phyloP scores from a whole-genome alignment of 371 early-diverging fungal genomes.

The Mortierella sp. region DNA sequence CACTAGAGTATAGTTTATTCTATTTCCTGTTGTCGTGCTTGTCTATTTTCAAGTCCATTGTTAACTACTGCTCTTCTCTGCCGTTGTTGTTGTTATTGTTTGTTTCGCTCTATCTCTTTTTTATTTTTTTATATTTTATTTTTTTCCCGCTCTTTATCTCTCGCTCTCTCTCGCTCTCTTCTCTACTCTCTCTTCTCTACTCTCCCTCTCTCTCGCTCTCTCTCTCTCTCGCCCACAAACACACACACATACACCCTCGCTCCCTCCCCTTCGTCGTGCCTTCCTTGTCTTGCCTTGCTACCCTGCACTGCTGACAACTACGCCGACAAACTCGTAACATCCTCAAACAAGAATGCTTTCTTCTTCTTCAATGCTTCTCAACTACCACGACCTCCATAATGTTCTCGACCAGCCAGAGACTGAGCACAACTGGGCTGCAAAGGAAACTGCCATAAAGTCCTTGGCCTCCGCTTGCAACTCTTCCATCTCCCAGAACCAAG shows the following conservation, averaged over 20 bases:
- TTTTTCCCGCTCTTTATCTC: slow-evolving; percentile 5
- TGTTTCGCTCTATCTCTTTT: background rate
- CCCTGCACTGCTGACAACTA: background rate
- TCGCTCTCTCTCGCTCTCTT: slow-evolving; percentile 1
- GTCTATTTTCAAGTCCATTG: background rate
- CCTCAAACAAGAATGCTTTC: slow-evolving; percentile 45
- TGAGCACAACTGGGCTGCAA: slow-evolving; percentile 56
- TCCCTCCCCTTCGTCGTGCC: background rate
- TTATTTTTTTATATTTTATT: background rate
- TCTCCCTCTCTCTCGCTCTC: background rate
- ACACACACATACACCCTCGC: background rate
- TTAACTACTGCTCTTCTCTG: too few relatives aligned
- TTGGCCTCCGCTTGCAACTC: slow-evolving; percentile 44
- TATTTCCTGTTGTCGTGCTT: background rate
- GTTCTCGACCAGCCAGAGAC: slow-evolving; percentile 54
- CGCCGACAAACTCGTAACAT: background rate
- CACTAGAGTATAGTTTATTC: too few relatives aligned
- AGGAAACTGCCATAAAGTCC: slow-evolving; percentile 40
- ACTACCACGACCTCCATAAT: slow-evolving; percentile 51
- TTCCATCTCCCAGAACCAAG: slow-evolving; percentile 38
- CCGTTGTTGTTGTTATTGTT: background rate
- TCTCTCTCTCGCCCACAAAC: background rate
- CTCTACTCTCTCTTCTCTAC: slow-evolving; percentile 4
- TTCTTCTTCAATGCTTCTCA: slow-evolving; percentile 25
- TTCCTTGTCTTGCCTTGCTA: background rate